Base-by-base conservation (phyloP, 2,329 filamentous ascomycete species). In the Colletotrichum somersetense region DNA sequence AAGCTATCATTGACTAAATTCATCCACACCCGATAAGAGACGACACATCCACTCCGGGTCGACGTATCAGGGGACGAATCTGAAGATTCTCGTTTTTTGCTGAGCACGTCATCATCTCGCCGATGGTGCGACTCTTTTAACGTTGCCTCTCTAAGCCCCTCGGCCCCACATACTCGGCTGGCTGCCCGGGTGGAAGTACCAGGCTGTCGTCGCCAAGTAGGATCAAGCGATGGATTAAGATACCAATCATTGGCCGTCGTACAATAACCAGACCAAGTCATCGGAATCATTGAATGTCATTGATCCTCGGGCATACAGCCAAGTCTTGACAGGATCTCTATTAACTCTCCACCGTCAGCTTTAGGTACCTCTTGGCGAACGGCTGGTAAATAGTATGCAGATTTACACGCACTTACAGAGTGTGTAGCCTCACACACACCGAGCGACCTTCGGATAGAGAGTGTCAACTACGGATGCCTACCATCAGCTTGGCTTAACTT, bases 71-170 rank as follows among this genome's bases (percentile, higher is more conserved):
- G n/a, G 18, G 4, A 8, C 1, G n/a, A 5, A 23, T 64, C 48
- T 50, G 59, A 16, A 23, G 26, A 69, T 42, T 59, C 16, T 56
- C 53, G 33, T 30, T 33, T 14, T 40, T 26, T 14, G 14, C 30
- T 20, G 35, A 72, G 69, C 69, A 69, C 66, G 69, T 56, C 66
- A 69, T 72, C 48, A 33, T 35, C 46, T 12, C 33, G 5, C 10
- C 38, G 40, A 72, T 69, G 66, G 48, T 65, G 66, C 69, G 46
- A 69, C 18, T 33, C 16, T 50, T 23, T 14, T 4, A 18, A 53
- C 12, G 3, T 42, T 72, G 38, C 42, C 46, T 26, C 38, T 69
- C 56, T 55, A 4, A 20, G 62, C n/a, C 12, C 1, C 5, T 18
- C 20, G 20, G 46, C 65, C 46, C 69, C 59, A 72, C 66, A 33